Evolutionary conservation across 78 protist species (phyloP).

Genomic region (Dictyostelium firmibasis): DNA sequence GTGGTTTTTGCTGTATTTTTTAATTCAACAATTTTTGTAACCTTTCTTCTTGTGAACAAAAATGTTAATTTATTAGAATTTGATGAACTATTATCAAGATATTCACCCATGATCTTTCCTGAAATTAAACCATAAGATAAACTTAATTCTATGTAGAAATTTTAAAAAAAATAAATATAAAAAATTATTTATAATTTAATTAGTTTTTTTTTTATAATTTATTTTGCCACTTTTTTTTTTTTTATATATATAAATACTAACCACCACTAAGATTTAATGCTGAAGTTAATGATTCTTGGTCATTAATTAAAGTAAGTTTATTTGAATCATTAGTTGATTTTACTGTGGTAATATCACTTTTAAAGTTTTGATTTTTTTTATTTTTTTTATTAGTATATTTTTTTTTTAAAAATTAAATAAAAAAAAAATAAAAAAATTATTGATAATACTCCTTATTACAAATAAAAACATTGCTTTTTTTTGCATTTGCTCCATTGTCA

Average conservation of each 20-base stretch:
- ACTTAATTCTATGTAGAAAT: too few relatives aligned
- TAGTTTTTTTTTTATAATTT: neutral
- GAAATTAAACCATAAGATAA: conserved; percentile 6
- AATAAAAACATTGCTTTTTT: neutral
- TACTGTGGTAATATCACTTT: neutral
- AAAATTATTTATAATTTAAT: neutral
- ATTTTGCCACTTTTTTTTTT: too few relatives aligned
- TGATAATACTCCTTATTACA: neutral
- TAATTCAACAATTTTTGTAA: neutral
- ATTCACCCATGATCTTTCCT: neutral
- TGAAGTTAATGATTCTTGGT: neutral
- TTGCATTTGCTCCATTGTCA: neutral
- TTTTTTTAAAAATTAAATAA: neutral
- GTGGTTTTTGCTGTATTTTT: neutral
- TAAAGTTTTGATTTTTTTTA: too few relatives aligned
- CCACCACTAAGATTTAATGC: neutral
- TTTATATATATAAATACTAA: neutral
- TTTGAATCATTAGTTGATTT: neutral
- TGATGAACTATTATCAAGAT: neutral
- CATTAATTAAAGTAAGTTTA: neutral
- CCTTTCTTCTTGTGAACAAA: neutral
- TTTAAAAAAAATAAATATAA: neutral
- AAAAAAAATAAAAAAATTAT: neutral
- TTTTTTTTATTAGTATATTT: neutral
- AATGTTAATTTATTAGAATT: neutral